phyloP scores from a whole-genome alignment of 1,284 basidiomycete genomes.

The Moesziomyces sp. region DNA sequence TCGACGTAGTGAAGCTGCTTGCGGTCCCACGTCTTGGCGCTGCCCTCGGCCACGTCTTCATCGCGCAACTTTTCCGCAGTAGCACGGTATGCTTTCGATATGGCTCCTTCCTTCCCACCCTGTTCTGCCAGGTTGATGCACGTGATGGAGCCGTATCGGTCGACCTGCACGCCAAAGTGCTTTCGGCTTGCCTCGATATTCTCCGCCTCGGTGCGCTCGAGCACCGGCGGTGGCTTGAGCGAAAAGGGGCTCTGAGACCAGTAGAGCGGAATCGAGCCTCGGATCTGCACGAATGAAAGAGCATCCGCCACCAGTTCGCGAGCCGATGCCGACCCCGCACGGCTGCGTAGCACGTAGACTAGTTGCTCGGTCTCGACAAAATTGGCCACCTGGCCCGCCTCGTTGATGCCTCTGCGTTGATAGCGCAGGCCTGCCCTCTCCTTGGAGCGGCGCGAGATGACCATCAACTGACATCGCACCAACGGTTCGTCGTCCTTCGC shows the following conservation, averaged over 20 bases:
- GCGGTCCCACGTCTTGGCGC: constrained; percentile 78
- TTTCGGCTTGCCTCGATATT: constrained; percentile 69
- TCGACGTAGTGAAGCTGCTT: constrained; percentile 96
- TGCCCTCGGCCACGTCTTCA: constrained; percentile 83
- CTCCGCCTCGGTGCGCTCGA: constrained; percentile 88
- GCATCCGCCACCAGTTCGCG: constrained; percentile 76
- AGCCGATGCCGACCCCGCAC: neutral
- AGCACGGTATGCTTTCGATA: constrained; percentile 82
- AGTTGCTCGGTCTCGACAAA: constrained; percentile 97
- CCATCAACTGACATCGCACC: constrained; percentile 72
- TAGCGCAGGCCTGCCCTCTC: constrained; percentile 96
- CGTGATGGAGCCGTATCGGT: constrained; percentile 72
- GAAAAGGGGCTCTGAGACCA: constrained; percentile 96
- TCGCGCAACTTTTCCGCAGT: constrained; percentile 75
- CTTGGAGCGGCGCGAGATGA: constrained; percentile 85
- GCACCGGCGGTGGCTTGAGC: constrained; percentile 83
- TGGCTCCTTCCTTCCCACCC: constrained; percentile 82
- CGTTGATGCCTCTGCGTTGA: constrained; percentile 95
- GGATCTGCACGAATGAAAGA: constrained; percentile 88
- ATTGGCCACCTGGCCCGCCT: constrained; percentile 95
- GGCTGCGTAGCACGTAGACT: constrained; percentile 69
- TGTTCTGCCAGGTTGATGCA: constrained; percentile 84
- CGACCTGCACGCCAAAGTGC: constrained; percentile 70
- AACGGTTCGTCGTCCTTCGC: constrained; percentile 4
- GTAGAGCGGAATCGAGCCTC: constrained; percentile 84